Conservation (phyloP, 441 rosid genomes). For the Jatropha podagrica region DNA sequence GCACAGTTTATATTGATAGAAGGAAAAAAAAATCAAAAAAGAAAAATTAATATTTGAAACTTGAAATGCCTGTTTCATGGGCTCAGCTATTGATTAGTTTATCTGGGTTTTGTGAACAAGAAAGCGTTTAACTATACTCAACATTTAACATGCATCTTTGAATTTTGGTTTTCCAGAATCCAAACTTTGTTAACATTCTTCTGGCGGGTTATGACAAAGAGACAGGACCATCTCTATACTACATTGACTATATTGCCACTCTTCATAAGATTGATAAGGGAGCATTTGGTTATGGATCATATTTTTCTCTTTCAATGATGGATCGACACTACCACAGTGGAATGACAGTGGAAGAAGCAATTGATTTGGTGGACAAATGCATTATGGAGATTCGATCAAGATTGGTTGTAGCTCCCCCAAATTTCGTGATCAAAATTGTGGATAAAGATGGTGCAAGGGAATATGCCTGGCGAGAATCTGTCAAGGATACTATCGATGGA, state of each 20-base stretch:
- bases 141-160: neutral
- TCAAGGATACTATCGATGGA: slow-evolving; percentile 41
- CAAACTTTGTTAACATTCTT: slow-evolving; percentile 83
- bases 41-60: neutral
- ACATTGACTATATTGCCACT: slow-evolving; percentile 90
- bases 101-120: neutral
- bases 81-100: neutral
- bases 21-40: too few relatives aligned
- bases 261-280: slow-evolving; percentile 97
- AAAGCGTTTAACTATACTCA: neutral
- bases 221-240: slow-evolving; percentile 89
- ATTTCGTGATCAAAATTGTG: slow-evolving; percentile 84
- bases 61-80: neutral
- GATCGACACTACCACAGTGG: slow-evolving; percentile 90
- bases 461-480: slow-evolving; percentile 62
- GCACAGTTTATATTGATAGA: neutral
- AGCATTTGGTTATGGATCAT: slow-evolving; percentile 94
- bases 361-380: slow-evolving; percentile 82
- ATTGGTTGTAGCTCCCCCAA: slow-evolving; percentile 89
- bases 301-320: slow-evolving; percentile 91
- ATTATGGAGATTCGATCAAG: slow-evolving; percentile 86
- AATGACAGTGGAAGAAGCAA: slow-evolving; percentile 85
- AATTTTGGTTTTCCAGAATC: slow-evolving; percentile 51
- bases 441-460: slow-evolving; percentile 78
- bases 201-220: slow-evolving; percentile 93